Conservation (phyloP, 2,329 filamentous ascomycete genomes). For the Penicillium sp. region DNA sequence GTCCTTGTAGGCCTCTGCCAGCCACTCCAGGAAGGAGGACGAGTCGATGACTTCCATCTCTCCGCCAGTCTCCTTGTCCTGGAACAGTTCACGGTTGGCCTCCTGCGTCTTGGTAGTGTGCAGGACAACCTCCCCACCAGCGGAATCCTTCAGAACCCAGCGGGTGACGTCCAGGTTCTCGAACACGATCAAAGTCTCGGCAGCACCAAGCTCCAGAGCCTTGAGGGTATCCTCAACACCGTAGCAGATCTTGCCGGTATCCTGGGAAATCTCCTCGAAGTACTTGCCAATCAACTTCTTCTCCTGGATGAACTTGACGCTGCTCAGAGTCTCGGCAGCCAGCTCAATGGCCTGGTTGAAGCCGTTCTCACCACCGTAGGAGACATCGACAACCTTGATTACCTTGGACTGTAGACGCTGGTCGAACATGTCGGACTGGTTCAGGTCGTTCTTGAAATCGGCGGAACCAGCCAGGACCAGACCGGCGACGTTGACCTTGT, state of each 20-base stretch:
- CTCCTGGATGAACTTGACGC: conserved; percentile 99
- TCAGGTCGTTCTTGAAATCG: conserved; percentile 99
- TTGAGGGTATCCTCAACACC: conserved; percentile 97
- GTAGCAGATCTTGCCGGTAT: conserved; percentile 96
- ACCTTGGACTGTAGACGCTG: conserved; percentile 89
- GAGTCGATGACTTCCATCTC: conserved; percentile 95
- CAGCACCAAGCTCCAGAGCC: conserved; percentile 92
- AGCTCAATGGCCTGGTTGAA: conserved; percentile 99
- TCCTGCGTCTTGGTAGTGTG: conserved; percentile 91
- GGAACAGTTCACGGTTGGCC: conserved; percentile 79
- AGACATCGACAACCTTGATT: conserved; percentile 99
- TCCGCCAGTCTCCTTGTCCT: conserved; percentile 93
- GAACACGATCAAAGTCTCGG: conserved; percentile 93
- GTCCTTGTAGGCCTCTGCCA: conserved; percentile 97
- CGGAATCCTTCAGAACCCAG: conserved; percentile 83
- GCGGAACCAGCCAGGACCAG: conserved; percentile 95
- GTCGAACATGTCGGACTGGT: conserved; percentile 97
- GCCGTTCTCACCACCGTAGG: conserved; percentile 97
- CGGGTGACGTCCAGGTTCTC: conserved; percentile 96
- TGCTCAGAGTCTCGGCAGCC: conserved; percentile 91
- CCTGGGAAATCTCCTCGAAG: conserved; percentile 98
- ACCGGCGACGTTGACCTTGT: conserved; percentile 98
- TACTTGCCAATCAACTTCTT: conserved; percentile 99
- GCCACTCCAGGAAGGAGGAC: conserved; percentile 97
- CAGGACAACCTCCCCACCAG: conserved; percentile 73